These are phyloP conservation scores for Crithidia expoeki DNA, from an alignment of 208 protist species.

Conservation along the genomic window DNA sequence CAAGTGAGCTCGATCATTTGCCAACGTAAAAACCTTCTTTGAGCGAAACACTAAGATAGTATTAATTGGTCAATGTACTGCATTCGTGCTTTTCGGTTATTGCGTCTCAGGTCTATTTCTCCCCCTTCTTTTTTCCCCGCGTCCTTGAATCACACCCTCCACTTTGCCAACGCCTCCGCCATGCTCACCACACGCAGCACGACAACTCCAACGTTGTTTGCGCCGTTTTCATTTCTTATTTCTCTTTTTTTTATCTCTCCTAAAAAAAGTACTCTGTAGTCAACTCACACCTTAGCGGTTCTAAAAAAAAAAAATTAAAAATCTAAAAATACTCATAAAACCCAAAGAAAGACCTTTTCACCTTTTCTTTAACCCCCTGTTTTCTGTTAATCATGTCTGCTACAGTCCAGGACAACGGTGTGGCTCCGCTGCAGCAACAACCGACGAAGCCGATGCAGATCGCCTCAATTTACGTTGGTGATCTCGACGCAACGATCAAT, in stretches of 20 bases:
- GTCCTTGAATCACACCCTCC: too few relatives aligned
- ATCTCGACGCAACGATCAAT: slow-evolving; percentile 94
- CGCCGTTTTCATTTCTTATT: slow-evolving; percentile 38
- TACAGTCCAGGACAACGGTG: slow-evolving; percentile 32
- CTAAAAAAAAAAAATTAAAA: slow-evolving; percentile 33
- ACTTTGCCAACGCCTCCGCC: too few relatives aligned
- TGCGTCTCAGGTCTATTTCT: too few relatives aligned
- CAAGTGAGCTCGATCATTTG: too few relatives aligned
- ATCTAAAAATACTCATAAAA: slow-evolving; percentile 18
- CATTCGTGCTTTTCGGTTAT: too few relatives aligned
- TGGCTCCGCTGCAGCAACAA: slow-evolving; percentile 30
- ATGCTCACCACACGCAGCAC: slow-evolving; percentile 17
- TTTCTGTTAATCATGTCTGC: slow-evolving; percentile 36
- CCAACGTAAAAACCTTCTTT: too few relatives aligned
- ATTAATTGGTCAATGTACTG: too few relatives aligned
- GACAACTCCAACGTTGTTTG: slow-evolving; percentile 27
- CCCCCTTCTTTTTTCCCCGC: too few relatives aligned
- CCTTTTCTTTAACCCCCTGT: slow-evolving; percentile 21
- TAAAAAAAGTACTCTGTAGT: slow-evolving; percentile 10
- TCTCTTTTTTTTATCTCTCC: slow-evolving; percentile 21
- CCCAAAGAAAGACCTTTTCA: slow-evolving; percentile 14
- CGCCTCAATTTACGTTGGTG: slow-evolving; percentile 98
- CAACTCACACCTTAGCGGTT: slow-evolving; percentile 6
- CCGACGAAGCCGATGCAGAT: slow-evolving; percentile 86
- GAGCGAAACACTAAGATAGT: too few relatives aligned